Evolutionary conservation across 139 green algal genomes (phyloP), one percentile per base, ranked within the genome.

Genomic region (Pseudopediastrum boryanum): DNA sequence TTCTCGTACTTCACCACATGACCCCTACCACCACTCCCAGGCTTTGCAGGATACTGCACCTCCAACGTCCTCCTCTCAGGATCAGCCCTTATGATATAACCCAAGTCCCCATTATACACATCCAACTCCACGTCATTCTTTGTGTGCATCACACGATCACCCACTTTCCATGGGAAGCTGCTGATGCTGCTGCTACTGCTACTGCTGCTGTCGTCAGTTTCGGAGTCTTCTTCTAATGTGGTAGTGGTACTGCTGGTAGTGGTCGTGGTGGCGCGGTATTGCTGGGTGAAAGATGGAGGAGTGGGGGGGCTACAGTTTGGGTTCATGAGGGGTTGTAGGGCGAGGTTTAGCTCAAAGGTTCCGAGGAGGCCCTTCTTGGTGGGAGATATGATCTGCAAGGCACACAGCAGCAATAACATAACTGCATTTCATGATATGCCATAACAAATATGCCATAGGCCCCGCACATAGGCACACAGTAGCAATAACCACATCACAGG

Each of bases 61-160:
- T 5, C 39, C 48, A 36, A 87, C 54, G 36, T 59, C 35, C 29
- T 64, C 56, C 2, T 63, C 36, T 3, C 10, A 27, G 27, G 35
- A 21, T 87, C 36, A n/a, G 92, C 85, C 16, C 39, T 25, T 4
- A 33, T 58, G 41, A 96, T 78, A 52, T 71, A 76, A 10, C 93
- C 93, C 48, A 93, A 71, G 77, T 97, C 93, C 2, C 93, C 93
- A 74, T 97, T 97, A 84, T 87, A 95, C 27, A 97, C 89, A 21
- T 96, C 88, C 51, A 85, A 83, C 23, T 92, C 85, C 23, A 92
- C 91, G 81, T 95, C 84, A 84, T 97, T 97, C 12, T 78, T 62
- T 35, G 80, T 29, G 81, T 97, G 92, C n/a, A 95, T 64, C 16
- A 94, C 92, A 0, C 89, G 56, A 76, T 94, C 92, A 8, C 92